Conservation (phyloP, 2,329 filamentous ascomycete species). For the Exophiala calicioides region DNA sequence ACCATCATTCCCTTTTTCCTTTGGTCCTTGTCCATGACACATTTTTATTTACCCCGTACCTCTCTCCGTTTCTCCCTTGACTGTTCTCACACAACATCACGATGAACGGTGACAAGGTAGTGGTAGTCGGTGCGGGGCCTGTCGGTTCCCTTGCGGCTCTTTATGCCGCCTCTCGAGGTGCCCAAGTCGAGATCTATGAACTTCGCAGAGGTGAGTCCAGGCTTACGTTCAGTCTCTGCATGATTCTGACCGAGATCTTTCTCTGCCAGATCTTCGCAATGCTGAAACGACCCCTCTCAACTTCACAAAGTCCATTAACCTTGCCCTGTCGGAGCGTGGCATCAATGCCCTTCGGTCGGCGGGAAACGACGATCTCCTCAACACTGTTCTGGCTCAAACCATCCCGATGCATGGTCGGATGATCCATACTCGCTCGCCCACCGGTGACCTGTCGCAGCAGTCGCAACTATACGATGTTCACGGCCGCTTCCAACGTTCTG, state of each 20-base stretch:
- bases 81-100: too few relatives aligned
- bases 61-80: neutral
- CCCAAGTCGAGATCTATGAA: conserved; percentile 93
- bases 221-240: neutral
- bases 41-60: neutral
- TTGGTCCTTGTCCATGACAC: too few relatives aligned
- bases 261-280: conserved; percentile 74
- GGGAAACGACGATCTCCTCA: conserved; percentile 65
- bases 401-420: conserved; percentile 96
- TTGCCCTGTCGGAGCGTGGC: conserved; percentile 89
- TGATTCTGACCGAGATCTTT: too few relatives aligned
- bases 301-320: conserved; percentile 97
- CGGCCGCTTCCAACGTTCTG: conserved; percentile 82
- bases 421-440: conserved; percentile 74
- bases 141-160: conserved; percentile 89
- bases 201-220: conserved; percentile 75
- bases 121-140: conserved; percentile 88
- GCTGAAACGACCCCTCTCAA: conserved; percentile 81
- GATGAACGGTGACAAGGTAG: conserved; percentile 59
- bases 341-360: conserved; percentile 81
- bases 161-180: conserved; percentile 84
- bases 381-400: conserved; percentile 72
- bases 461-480: conserved; percentile 90
- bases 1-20: too few relatives aligned
- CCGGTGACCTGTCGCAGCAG: conserved; percentile 70